Evolutionary conservation across 75 land plant species (phyloP).

Genomic region (Pinus tabuliformis): DNA sequence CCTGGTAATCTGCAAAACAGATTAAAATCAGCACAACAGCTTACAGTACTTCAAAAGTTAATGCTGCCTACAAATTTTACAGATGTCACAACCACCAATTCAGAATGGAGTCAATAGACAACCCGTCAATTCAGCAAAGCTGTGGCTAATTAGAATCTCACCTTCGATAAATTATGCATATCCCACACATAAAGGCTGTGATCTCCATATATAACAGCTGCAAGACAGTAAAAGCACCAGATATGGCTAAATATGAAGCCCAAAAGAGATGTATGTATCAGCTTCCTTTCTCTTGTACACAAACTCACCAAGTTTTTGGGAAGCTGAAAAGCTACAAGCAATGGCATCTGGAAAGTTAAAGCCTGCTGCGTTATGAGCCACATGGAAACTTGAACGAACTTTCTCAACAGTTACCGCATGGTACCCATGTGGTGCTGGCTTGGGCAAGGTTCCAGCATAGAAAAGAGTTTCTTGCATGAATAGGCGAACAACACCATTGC

Average conservation of each 20-base stretch:
- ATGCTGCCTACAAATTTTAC: not conserved
- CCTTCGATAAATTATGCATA: slow-evolving; percentile 54
- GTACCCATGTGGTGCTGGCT: slow-evolving; percentile 41
- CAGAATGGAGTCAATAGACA: not conserved
- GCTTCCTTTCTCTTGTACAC: not conserved
- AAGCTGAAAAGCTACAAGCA: slow-evolving; percentile 60
- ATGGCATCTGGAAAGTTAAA: slow-evolving; percentile 66
- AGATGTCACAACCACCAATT: not conserved
- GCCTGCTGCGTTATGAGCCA: slow-evolving; percentile 20
- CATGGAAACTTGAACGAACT: slow-evolving; percentile 22
- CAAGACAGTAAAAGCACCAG: slow-evolving; percentile 13
- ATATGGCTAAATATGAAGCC: not conserved
- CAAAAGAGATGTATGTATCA: not conserved
- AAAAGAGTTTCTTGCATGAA: slow-evolving; percentile 47
- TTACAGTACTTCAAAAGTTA: no score
- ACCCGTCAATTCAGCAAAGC: not conserved
- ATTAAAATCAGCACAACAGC: not conserved
- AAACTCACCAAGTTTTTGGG: slow-evolving; percentile 55
- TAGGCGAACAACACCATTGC: slow-evolving; percentile 62
- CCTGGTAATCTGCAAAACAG: slow-evolving; percentile 41
- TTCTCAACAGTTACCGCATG: slow-evolving; percentile 28
- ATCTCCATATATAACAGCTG: slow-evolving; percentile 83
- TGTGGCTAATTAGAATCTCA: slow-evolving; percentile 4
- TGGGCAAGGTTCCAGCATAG: slow-evolving; percentile 44
- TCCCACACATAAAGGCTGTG: slow-evolving; percentile 77